These are phyloP conservation scores for Debaryomyces maramus DNA, from an alignment of 805 yeast species.

Conservation along the genomic window DNA sequence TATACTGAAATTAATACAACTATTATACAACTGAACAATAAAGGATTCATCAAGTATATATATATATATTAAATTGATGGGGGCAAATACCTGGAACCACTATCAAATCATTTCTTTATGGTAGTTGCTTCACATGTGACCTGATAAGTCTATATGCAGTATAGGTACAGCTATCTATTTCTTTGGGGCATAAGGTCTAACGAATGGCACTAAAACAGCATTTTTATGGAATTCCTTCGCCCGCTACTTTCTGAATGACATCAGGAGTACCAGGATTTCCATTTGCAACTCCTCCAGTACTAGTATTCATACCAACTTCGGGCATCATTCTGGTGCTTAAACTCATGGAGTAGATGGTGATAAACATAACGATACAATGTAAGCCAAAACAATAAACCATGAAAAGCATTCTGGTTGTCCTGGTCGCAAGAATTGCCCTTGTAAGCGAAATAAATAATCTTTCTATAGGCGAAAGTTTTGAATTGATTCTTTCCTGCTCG, in stretches of 20 bases:
- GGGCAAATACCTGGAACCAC: slow-evolving; percentile 1
- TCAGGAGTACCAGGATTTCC: slow-evolving; percentile 13
- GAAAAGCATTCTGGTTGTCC: slow-evolving; percentile 69
- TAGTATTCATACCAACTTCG: slow-evolving; percentile 41
- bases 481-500: slow-evolving; percentile 73
- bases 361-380: slow-evolving; percentile 69
- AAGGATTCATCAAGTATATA: background rate
- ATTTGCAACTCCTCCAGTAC: slow-evolving; percentile 42
- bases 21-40: background rate
- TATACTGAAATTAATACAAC: background rate
- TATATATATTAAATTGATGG: background rate
- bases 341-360: slow-evolving; percentile 56
- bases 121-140: slow-evolving; percentile 5
- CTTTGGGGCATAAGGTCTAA: too few species aligned
- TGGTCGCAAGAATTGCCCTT: slow-evolving; percentile 71
- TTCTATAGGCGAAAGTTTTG: slow-evolving; percentile 75
- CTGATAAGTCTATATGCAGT: slow-evolving; percentile 1
- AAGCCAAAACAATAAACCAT: slow-evolving; percentile 71
- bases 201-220: too few species aligned
- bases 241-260: slow-evolving; percentile 17
- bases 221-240: slow-evolving; percentile 33
- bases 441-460: slow-evolving; percentile 73
- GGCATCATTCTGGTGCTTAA: slow-evolving; percentile 47
- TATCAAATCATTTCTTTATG: slow-evolving; percentile 1
- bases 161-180: too few species aligned